Base-by-base conservation (phyloP, 192 early-diverging fungal genomes). In the Coemansia sp. region DNA sequence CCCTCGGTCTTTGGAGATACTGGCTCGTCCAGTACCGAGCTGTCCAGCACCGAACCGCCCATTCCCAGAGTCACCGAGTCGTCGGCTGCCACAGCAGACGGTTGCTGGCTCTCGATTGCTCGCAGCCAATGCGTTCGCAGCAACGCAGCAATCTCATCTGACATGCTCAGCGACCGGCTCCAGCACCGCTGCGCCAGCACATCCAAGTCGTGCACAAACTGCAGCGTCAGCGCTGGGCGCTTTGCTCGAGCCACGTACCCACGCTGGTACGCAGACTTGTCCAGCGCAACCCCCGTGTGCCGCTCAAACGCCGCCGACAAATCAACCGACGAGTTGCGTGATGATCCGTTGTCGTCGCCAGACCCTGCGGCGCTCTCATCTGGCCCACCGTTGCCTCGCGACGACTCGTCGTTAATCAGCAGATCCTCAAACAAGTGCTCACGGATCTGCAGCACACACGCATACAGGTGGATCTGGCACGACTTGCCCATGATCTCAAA, bases 341-440 rank as follows among this genome's bases (percentile, higher is more conserved):
- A 75, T 2, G 39, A 56, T 3, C 41, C 41, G 19, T 25, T 38
- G 12, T 27, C 57, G 17, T 45, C 55, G 24, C 58, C 58, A 24
- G 51, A 53, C 12, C 8, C 41, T n/a, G 41, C 15, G 4, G 41
- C 41, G 15, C 41, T 43, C 41, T n/a, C 41, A n/a, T 43, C 41
- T 11, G 14, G 4, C 4, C 41, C 15, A 15, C 14, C 39, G 9
- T 2, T 41, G 11, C 12, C 12, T n/a, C 41, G 41, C 14, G 41
- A 43, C 41, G 41, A 43, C 53, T 56, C 53, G 3, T 25, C 32
- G 21, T 22, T 32, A 2, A 70, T 54, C 9, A 74, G 43, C 23
- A 77, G 41, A 43, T 80, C 78, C 47, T 80, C 78, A 43, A 74
- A 72, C 15, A 80, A 14, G 39, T 80, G 78, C 62, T 80, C 78